Percentiles rank a stretch among this genome's conserved stretches.
Evolutionary conservation across 176 grass and related monocot species (phyloP).

Genomic region (Phoenix dactylifera): DNA sequence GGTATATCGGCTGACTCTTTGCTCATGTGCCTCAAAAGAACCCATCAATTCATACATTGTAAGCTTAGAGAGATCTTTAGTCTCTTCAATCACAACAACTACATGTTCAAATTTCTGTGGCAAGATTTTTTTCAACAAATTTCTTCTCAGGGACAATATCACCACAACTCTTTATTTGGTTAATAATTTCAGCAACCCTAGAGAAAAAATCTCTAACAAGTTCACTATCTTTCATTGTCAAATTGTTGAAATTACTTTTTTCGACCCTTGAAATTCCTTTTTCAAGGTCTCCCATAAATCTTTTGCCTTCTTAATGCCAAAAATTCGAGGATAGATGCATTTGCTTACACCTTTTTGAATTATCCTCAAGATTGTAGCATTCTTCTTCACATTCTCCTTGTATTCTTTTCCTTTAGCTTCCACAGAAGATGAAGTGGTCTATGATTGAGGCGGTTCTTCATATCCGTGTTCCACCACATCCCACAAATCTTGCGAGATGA

Average conservation of each 20-base stretch:
- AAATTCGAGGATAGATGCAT: neutral
- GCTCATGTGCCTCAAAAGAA: too few relatives aligned
- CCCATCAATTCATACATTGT: too few relatives aligned
- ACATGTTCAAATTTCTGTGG: slow-evolving; percentile 1
- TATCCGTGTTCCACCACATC: too few relatives aligned
- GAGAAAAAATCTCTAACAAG: neutral
- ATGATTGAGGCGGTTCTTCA: too few relatives aligned
- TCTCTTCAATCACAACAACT: neutral
- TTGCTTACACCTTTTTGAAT: neutral
- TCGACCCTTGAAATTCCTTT: neutral
- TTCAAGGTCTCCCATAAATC: neutral
- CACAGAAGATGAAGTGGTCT: too few relatives aligned
- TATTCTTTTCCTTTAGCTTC: too few relatives aligned
- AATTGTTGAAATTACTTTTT: neutral
- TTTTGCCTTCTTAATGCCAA: neutral
- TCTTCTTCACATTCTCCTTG: neutral
- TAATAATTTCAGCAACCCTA: neutral
- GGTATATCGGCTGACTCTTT: too few relatives aligned
- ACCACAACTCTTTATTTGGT: slow-evolving; percentile 2
- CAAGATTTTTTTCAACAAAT: neutral
- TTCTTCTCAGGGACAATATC: neutral
- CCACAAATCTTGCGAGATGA: too few relatives aligned
- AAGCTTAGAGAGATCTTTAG: neutral
- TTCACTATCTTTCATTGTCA: neutral
- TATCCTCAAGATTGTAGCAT: neutral